Evolutionary conservation across 2,329 filamentous ascomycete genomes (phyloP), one percentile per base, ranked within the genome.

Genomic region (Ambrosiella beaveri): DNA sequence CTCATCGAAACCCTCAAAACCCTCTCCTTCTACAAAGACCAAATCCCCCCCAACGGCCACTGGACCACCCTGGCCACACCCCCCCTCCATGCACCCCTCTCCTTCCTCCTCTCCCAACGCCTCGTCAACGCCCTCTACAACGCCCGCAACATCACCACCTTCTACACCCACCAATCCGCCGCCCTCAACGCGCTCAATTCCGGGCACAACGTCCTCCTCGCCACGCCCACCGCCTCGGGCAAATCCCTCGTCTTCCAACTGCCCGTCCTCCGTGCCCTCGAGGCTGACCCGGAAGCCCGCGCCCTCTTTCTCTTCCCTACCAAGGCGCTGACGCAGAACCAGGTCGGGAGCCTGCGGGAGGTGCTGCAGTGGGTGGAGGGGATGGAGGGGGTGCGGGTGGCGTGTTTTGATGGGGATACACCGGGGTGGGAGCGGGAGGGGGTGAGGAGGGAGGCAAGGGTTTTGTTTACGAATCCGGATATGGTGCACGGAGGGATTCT

Each of bases 241-340:
- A 98, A 98, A 69, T 96, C 89, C 5, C 73, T 98, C n/a, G 96
- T 98, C 61, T 98, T 97, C 66, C 93, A 98, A 66, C 78, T 98
- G 13, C 93, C 93, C 0, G 88, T 98, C 50, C 72, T 98, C 9
- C 82, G 95, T 66, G 85, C 88, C 54, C 73, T 98, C 1, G 91
- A 98, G 68, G 74, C 80, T 56, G 86, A 97, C 65, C 72, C 70
- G 1, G 75, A 83, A 58, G 86, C 87, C 7, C 77, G 93, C 64
- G 93, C 93, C 1, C 88, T 98, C 83, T 97, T 96, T 67, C 95
- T 98, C 40, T 98, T 98, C 61, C 93, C 93, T 0, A 98, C 93
- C 0, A 98, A 98, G 70, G 93, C 93, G 1, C 72, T 98, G 13
- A 91, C 93, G 0, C 93, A 98, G 68, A 93, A 98, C 69, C 93